phyloP scores from a whole-genome alignment of 2,329 filamentous ascomycete species.

The Venturia aucupariae region DNA sequence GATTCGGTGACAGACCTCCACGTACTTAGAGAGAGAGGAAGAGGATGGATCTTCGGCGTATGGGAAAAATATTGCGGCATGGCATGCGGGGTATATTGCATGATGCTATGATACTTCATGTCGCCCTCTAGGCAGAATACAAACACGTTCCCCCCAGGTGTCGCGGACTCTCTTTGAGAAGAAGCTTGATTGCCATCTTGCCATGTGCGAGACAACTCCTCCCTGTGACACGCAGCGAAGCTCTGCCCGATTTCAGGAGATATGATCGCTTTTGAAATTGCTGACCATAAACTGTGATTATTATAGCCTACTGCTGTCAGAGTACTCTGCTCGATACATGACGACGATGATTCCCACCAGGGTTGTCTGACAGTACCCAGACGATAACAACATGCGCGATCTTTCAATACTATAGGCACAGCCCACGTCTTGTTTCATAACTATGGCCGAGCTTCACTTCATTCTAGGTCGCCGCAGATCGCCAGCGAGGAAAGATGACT shows the following conservation, averaged over 20 bases:
- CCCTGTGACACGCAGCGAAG: not conserved
- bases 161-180: constrained; percentile 70
- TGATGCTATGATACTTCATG: constrained; percentile 14
- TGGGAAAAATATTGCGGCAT: constrained; percentile 6
- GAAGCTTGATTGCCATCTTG: constrained; percentile 85
- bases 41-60: not conserved
- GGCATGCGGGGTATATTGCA: constrained; percentile 29
- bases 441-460: too few species aligned
- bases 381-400: too few species aligned
- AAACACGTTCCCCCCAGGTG: constrained; percentile 54
- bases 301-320: too few species aligned
- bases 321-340: too few species aligned
- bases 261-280: not conserved
- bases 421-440: too few species aligned
- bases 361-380: too few species aligned
- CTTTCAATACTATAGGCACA: too few species aligned
- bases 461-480: too few species aligned
- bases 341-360: too few species aligned
- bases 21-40: constrained; percentile 21
- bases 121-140: constrained; percentile 17
- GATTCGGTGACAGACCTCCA: constrained; percentile 58
- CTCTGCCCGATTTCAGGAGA: not conserved
- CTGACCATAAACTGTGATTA: not conserved
- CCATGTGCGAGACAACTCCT: not conserved
- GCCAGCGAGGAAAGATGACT: too few species aligned